Conservation (phyloP, 2,329 filamentous ascomycete genomes). For the Passalora sequoiae region DNA sequence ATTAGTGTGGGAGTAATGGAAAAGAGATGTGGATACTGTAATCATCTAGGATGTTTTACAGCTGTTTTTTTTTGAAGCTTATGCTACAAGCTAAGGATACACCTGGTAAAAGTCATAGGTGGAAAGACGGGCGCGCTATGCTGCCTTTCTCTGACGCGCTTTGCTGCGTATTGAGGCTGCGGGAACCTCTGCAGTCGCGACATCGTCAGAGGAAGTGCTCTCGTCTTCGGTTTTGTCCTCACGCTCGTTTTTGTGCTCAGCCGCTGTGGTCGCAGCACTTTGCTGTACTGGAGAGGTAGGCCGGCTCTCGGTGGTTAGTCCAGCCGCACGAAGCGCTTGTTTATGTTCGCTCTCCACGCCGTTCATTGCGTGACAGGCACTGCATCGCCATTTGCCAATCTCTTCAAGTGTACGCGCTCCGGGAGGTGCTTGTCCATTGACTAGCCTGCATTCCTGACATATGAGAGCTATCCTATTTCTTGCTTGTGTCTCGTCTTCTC, state of each 20-base stretch:
- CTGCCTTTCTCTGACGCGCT: constrained; percentile 37
- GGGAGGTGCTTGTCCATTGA: constrained; percentile 93
- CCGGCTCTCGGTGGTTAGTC: neutral
- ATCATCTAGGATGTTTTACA: no score
- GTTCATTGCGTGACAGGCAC: constrained; percentile 75
- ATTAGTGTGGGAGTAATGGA: no score
- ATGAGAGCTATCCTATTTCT: constrained; percentile 89
- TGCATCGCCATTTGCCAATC: constrained; percentile 78
- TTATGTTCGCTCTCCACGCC: constrained; percentile 73
- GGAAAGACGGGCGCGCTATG: constrained; percentile 10
- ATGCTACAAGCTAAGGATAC: no score
- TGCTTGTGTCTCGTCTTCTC: constrained; percentile 87
- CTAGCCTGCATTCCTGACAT: constrained; percentile 73
- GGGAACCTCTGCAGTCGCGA: constrained; percentile 21
- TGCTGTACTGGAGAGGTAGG: neutral
- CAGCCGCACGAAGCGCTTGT: constrained; percentile 47
- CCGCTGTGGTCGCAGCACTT: neutral
- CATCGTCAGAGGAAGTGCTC: constrained; percentile 16
- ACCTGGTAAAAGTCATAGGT: neutral
- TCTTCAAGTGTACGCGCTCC: constrained; percentile 73
- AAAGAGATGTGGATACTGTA: no score
- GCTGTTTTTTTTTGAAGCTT: no score
- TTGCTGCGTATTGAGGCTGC: constrained; percentile 41
- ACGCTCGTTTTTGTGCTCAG: constrained; percentile 9
- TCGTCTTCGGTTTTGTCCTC: constrained; percentile 25